A percentile compares a stretch with the other conserved stretches of the same genome.
These are phyloP conservation scores for Salvia miltiorrhiza DNA, from an alignment of 257 asterid genomes.

Conservation along the genomic window DNA sequence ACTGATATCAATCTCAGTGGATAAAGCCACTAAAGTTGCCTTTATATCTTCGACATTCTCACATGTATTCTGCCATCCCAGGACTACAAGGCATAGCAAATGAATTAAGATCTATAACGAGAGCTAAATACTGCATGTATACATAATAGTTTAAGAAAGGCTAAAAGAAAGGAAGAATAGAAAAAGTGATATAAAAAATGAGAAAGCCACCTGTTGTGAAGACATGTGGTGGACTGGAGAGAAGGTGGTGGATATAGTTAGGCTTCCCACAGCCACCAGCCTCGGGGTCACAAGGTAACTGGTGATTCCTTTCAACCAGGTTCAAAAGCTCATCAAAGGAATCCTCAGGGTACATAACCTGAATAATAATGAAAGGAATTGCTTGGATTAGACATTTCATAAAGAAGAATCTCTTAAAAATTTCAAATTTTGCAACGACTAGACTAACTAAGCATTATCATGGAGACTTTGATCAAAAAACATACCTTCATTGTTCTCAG, in stretches of 20 bases:
- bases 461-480: conserved; percentile 10
- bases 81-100: conserved; percentile 47
- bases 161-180: not conserved
- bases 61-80: conserved; percentile 95
- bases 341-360: conserved; percentile 80
- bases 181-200: not conserved
- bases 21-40: conserved; percentile 68
- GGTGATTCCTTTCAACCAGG: conserved; percentile 88
- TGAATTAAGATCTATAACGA: conserved; percentile 10
- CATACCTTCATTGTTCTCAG: conserved; percentile 88
- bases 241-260: conserved; percentile 83
- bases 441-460: conserved; percentile 10
- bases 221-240: conserved; percentile 77
- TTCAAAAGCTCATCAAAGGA: conserved; percentile 83
- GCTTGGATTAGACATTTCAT: conserved; percentile 15
- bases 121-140: not conserved
- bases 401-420: conserved; percentile 11
- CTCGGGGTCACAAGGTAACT: conserved; percentile 85
- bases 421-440: not conserved
- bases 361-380: conserved; percentile 24
- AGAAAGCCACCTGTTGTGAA: conserved; percentile 67
- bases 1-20: conserved; percentile 83
- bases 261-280: conserved; percentile 85
- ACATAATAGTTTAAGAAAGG: not conserved
- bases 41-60: conserved; percentile 79